Percentiles rank a stretch among this genome's conserved stretches.
Evolutionary conservation across 495 filamentous ascomycete species (phyloP).

Genomic region (Hyaloscypha finlandica): DNA sequence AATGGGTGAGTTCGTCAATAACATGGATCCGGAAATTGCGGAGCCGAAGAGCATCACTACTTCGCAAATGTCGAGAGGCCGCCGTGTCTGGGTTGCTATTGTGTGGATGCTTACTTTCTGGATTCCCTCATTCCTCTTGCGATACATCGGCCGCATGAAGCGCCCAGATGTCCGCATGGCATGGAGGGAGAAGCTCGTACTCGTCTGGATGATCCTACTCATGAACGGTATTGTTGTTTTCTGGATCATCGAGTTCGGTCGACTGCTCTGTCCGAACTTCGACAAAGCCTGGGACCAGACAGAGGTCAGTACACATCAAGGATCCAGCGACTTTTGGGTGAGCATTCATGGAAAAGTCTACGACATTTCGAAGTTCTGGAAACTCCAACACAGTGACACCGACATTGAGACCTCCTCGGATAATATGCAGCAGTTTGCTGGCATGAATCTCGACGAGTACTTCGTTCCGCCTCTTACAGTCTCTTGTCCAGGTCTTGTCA

Average conservation of each 20-base stretch:
- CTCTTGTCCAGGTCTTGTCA: conserved; percentile 69
- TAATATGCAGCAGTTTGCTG: conserved; percentile 75
- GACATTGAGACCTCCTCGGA: conserved; percentile 57
- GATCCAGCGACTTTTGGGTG: conserved; percentile 80
- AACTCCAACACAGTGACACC: conserved; percentile 74
- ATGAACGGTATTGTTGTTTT: conserved; percentile 87
- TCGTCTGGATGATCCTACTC: conserved; percentile 77
- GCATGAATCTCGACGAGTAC: conserved; percentile 77
- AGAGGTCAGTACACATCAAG: conserved; percentile 72
- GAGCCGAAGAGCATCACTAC: conserved; percentile 76
- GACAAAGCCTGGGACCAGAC: conserved; percentile 84
- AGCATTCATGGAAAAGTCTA: conserved; percentile 89
- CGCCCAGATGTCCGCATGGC: conserved; percentile 95
- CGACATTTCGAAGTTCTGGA: conserved; percentile 88
- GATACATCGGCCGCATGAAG: conserved; percentile 91
- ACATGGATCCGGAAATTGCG: conserved; percentile 74
- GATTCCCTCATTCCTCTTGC: conserved; percentile 85
- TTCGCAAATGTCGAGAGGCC: conserved; percentile 56
- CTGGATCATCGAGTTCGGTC: conserved; percentile 87
- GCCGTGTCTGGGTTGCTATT: conserved; percentile 76
- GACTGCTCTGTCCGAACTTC: conserved; percentile 83
- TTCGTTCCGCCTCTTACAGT: conserved; percentile 78
- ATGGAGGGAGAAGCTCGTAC: conserved; percentile 87
- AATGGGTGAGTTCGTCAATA: conserved; percentile 50
- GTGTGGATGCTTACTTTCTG: conserved; percentile 91